A percentile compares a stretch with the other conserved stretches of the same genome.
These are phyloP conservation scores for Cochlearia excelsa DNA, from an alignment of 345 rosid genomes.

Conservation along the genomic window DNA sequence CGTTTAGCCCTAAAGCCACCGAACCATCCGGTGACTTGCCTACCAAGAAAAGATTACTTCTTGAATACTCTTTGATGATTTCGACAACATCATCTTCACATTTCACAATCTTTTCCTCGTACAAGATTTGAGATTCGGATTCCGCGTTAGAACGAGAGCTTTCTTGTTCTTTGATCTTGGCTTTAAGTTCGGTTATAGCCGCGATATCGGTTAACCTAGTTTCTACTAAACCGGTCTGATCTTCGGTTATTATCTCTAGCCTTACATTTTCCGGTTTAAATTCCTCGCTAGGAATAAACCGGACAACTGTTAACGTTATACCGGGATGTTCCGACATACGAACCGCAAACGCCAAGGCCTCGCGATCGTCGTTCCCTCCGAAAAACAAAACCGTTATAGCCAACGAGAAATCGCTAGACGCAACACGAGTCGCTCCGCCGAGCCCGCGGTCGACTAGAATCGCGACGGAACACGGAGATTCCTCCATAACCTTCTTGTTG, in stretches of 20 bases:
- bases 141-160: constrained; percentile 22
- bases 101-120: constrained; percentile 44
- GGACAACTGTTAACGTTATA: constrained; percentile 47
- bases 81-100: constrained; percentile 39
- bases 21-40: constrained; percentile 51
- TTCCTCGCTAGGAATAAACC: constrained; percentile 40
- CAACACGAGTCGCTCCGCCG: constrained; percentile 66
- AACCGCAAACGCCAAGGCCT: constrained; percentile 71
- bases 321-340: constrained; percentile 93
- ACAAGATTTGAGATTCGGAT: constrained; percentile 25
- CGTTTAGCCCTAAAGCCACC: constrained; percentile 38
- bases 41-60: constrained; percentile 53
- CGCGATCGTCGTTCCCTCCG: constrained; percentile 79
- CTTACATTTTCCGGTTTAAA: constrained; percentile 40
- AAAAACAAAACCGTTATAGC: constrained; percentile 60
- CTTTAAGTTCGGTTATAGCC: constrained; percentile 39
- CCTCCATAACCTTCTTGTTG: constrained; percentile 60
- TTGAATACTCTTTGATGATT: constrained; percentile 31
- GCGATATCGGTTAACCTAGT: constrained; percentile 35
- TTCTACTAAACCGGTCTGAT: constrained; percentile 14
- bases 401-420: constrained; percentile 64
- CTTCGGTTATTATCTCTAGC: constrained; percentile 37
- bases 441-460: constrained; percentile 84
- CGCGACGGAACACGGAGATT: constrained; percentile 73
- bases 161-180: constrained; percentile 26